phyloP scores from a whole-genome alignment of 805 yeast genomes.

The Ogataea polymorpha region DNA sequence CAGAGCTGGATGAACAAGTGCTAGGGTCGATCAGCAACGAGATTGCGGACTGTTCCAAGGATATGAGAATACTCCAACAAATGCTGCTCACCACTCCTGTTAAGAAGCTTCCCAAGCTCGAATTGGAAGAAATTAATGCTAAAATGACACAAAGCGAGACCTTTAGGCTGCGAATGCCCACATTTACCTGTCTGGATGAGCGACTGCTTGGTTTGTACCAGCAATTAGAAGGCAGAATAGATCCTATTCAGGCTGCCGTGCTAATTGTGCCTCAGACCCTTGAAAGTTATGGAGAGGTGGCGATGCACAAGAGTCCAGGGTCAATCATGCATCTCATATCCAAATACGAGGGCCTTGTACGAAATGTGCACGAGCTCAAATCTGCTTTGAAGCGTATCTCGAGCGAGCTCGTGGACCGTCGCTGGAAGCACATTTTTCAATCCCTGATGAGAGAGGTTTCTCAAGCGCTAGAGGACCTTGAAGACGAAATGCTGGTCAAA shows the following conservation, averaged over 20 bases:
- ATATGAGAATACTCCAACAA: slow-evolving; percentile 37
- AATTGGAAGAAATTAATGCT: slow-evolving; percentile 10
- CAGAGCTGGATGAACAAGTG: slow-evolving; percentile 40
- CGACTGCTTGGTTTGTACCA: slow-evolving; percentile 41
- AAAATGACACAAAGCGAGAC: slow-evolving; percentile 9
- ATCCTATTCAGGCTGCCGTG: slow-evolving; percentile 52
- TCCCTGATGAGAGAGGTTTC: slow-evolving; percentile 43
- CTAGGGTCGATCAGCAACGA: slow-evolving; percentile 42
- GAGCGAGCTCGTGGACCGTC: slow-evolving; percentile 44
- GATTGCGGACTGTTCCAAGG: slow-evolving; percentile 35
- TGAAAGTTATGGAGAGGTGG: slow-evolving; percentile 38
- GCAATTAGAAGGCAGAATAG: slow-evolving; percentile 39
- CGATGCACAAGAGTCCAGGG: slow-evolving; percentile 31
- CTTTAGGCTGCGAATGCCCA: slow-evolving; percentile 35
- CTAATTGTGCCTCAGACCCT: slow-evolving; percentile 50
- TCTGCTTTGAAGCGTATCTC: slow-evolving; percentile 41
- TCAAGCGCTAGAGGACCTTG: slow-evolving; percentile 26
- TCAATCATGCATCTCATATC: slow-evolving; percentile 33
- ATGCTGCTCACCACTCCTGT: slow-evolving; percentile 39
- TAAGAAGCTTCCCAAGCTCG: slow-evolving; percentile 27
- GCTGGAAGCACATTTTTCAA: slow-evolving; percentile 55
- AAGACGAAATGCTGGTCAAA: slow-evolving; percentile 11
- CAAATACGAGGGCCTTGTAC: slow-evolving; percentile 39
- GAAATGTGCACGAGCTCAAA: slow-evolving; percentile 41
- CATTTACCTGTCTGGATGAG: slow-evolving; percentile 37